Conservation (phyloP, 116 monocot genomes). For the Zostera marina region DNA sequence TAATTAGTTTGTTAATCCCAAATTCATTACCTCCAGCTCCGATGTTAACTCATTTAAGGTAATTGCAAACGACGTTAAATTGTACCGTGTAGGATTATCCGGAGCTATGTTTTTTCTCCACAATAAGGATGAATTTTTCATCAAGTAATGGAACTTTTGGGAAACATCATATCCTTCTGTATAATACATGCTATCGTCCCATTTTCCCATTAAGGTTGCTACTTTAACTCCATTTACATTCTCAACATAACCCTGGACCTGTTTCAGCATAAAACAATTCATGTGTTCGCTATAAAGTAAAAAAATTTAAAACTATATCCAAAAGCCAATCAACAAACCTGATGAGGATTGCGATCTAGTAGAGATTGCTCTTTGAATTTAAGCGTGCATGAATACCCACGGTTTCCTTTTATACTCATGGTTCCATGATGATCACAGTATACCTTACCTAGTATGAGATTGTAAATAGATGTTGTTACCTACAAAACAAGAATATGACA, state of each 20-base stretch:
- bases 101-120: slow-evolving; percentile 67
- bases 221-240: slow-evolving; percentile 44
- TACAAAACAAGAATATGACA: slow-evolving; percentile 6
- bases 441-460: slow-evolving; percentile 81
- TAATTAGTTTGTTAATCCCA: background rate
- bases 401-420: slow-evolving; percentile 72
- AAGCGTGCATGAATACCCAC: slow-evolving; percentile 55
- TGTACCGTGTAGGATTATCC: slow-evolving; percentile 62
- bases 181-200: slow-evolving; percentile 73
- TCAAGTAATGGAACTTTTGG: slow-evolving; percentile 15
- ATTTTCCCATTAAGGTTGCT: slow-evolving; percentile 59
- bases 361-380: slow-evolving; percentile 87
- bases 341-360: slow-evolving; percentile 72
- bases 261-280: background rate
- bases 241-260: slow-evolving; percentile 92
- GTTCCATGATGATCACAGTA: slow-evolving; percentile 90
- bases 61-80: slow-evolving; percentile 76
- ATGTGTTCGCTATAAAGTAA: background rate
- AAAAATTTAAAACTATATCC: background rate
- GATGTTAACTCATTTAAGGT: slow-evolving; percentile 69
- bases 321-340: slow-evolving; percentile 16
- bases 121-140: slow-evolving; percentile 31
- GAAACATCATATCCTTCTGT: slow-evolving; percentile 16
- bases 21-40: slow-evolving; percentile 45
- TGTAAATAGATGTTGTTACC: slow-evolving; percentile 90